phyloP scores from a whole-genome alignment of 768 basidiomycete genomes.

The Cyclocybe aegerita region DNA sequence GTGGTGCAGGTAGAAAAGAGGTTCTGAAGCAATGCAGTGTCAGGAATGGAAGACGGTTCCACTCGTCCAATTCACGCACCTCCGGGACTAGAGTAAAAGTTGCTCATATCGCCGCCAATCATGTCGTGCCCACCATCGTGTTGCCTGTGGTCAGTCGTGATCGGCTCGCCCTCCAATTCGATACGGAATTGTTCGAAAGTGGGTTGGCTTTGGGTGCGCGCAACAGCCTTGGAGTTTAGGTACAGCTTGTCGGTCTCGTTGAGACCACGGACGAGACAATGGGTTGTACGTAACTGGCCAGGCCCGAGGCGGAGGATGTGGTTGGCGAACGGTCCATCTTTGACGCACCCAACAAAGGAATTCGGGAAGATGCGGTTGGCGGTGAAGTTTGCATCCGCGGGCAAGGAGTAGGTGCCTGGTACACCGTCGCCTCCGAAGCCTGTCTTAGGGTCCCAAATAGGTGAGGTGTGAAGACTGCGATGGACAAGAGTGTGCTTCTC shows the following conservation, averaged over 20 bases:
- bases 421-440: conserved; percentile 37
- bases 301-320: conserved; percentile 32
- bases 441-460: conserved; percentile 30
- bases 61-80: conserved; percentile 18
- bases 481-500: neutral
- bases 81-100: conserved; percentile 35
- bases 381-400: conserved; percentile 11
- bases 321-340: conserved; percentile 30
- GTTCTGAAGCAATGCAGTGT: conserved; percentile 16
- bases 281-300: conserved; percentile 26
- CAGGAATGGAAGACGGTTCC: too few species aligned
- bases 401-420: conserved; percentile 19
- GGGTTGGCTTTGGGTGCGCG: conserved; percentile 16
- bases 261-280: conserved; percentile 31
- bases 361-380: conserved; percentile 7
- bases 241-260: conserved; percentile 17
- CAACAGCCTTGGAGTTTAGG: conserved; percentile 16
- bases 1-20: conserved; percentile 35
- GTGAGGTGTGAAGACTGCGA: conserved; percentile 26
- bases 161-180: conserved; percentile 31
- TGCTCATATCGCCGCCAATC: conserved; percentile 29
- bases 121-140: conserved; percentile 35
- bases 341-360: conserved; percentile 21
- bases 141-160: conserved; percentile 22
- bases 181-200: conserved; percentile 30